Conservation (phyloP, 2,329 filamentous ascomycete species). For the Penicillium sp. region DNA sequence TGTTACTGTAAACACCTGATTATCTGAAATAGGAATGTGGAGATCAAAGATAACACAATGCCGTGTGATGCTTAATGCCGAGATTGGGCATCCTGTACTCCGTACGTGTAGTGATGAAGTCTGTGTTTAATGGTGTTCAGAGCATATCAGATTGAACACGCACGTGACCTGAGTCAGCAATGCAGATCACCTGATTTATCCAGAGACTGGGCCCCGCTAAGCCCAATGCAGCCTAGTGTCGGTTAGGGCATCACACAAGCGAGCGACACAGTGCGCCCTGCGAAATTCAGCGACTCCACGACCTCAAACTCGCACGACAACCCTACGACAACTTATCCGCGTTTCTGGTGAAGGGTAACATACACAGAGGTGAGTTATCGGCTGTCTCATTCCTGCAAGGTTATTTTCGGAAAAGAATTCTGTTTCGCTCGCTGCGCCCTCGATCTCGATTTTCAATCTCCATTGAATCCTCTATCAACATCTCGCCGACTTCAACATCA, state of each 20-base stretch:
- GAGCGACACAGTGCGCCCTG: slow-evolving; percentile 43
- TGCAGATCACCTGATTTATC: slow-evolving; percentile 24
- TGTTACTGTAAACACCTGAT: too few species aligned
- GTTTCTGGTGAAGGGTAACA: slow-evolving; percentile 50
- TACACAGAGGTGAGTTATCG: slow-evolving; percentile 45
- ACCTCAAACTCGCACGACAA: slow-evolving; percentile 43
- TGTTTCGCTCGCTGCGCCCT: slow-evolving; percentile 28
- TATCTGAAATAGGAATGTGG: neutral
- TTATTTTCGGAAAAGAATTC: slow-evolving; percentile 22
- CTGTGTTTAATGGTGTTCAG: neutral
- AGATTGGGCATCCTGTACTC: too few species aligned
- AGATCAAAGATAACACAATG: neutral
- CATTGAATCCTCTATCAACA: neutral
- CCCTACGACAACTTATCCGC: slow-evolving; percentile 43
- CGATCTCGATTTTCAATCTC: slow-evolving; percentile 15
- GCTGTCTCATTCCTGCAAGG: slow-evolving; percentile 19
- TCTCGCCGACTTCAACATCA: slow-evolving; percentile 9
- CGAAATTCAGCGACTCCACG: slow-evolving; percentile 47
- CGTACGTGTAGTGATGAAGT: neutral
- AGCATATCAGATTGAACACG: neutral
- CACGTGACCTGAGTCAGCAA: slow-evolving; percentile 17
- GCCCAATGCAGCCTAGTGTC: slow-evolving; percentile 31
- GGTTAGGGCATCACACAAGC: slow-evolving; percentile 48
- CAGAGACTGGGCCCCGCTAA: slow-evolving; percentile 17
- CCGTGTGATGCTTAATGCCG: too few species aligned